Conservation (phyloP, 2,329 filamentous ascomycete species). For the Byssothecium circinans region DNA sequence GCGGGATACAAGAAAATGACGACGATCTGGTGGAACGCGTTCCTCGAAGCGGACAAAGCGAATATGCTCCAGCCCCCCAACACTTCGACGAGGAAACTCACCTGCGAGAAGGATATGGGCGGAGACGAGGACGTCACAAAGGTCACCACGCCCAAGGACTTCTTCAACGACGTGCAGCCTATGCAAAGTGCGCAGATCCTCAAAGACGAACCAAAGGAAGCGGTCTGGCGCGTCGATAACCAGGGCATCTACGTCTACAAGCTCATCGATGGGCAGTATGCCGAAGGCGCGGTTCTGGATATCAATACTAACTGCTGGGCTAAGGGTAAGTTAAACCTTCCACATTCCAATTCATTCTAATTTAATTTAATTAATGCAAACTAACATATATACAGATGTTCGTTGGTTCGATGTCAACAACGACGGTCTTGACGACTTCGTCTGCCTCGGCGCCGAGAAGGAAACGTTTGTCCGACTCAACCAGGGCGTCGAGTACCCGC, state of each 20-base stretch:
- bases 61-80: constrained; percentile 1
- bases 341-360: no score
- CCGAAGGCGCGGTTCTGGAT: neutral
- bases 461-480: neutral
- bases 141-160: neutral
- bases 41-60: neutral
- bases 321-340: constrained; percentile 3
- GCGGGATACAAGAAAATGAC: constrained; percentile 4
- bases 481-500: neutral
- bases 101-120: neutral
- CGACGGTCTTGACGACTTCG: constrained; percentile 3
- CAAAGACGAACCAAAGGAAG: neutral
- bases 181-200: neutral
- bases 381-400: neutral
- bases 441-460: neutral
- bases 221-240: neutral
- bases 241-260: neutral
- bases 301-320: constrained; percentile 3
- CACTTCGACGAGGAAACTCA: neutral
- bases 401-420: constrained; percentile 4
- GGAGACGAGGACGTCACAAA: neutral
- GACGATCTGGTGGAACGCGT: constrained; percentile 1
- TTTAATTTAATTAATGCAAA: no score
- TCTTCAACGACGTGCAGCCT: neutral
- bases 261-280: neutral